Evolutionary conservation across 1,284 basidiomycete genomes (phyloP), one percentile per base, ranked within the genome.

Genomic region (Psilocybe mexicana): DNA sequence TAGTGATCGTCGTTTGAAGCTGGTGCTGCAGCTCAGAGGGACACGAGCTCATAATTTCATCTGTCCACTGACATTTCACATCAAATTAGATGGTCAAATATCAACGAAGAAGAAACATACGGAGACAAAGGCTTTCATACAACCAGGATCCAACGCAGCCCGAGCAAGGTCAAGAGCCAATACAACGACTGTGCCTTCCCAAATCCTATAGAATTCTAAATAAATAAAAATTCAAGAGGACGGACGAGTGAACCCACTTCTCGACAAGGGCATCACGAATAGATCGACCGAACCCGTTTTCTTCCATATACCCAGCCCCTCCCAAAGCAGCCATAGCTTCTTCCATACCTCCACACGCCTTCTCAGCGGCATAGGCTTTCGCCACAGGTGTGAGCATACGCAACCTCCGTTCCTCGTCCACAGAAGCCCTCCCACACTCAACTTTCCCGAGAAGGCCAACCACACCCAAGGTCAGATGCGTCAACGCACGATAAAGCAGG

Each of bases 281-380:
- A 53, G 67, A 78, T 74, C 81, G 76, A 10, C 84, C 85, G 55
- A 90, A 80, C 0, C 81, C 84, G 48, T 83, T 86, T 68, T 93
- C 90, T 65, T 91, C 88, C 89, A 93, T 92, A 65, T 92, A 93
- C 0, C 91, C 91, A 52, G 87, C 86, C 1, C 90, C 91, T 30
- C 91, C 91, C 2, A 93, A 75, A 3, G 84, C 76, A 43, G 85
- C 78, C 88, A 93, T 92, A 43, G 87, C 83, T 59, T 90, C 87
- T 61, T 89, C 84, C 76, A 91, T 86, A 3, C 82, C 86, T 0
- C 79, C 70, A 49, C 79, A 80, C 0, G 82, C 82, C 64, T 85
- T 84, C 59, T 88, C 85, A 6, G 90, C 82, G 2, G 81, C 79
- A 69, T 89, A 93, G 0, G 85, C 88, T 69, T 93, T 93, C 40